Conservation (phyloP, 495 filamentous ascomycete genomes). For the Penicillium canariense region DNA sequence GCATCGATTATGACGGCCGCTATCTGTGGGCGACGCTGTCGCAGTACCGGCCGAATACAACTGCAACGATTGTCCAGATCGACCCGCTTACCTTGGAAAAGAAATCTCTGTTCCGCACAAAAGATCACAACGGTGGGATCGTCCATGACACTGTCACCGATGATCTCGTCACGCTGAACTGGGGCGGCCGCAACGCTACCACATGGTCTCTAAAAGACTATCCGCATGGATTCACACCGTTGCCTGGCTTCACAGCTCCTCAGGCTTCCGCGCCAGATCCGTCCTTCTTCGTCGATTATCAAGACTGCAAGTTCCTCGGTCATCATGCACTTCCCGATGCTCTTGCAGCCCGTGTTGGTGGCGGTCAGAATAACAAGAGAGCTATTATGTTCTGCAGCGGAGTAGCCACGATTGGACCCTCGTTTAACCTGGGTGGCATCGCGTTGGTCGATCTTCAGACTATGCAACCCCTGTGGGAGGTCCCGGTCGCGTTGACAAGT, state of each 20-base stretch:
- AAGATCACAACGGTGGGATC: conserved; percentile 36
- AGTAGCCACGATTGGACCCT: conserved; percentile 20
- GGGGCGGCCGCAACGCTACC: conserved; percentile 31
- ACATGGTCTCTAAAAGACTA: conserved; percentile 26
- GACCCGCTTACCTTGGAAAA: conserved; percentile 28
- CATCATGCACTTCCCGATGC: conserved; percentile 16
- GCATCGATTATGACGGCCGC: conserved; percentile 41
- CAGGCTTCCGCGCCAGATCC: conserved; percentile 18
- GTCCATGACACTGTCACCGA: conserved; percentile 30
- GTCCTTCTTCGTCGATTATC: conserved; percentile 35
- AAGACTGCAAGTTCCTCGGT: conserved; percentile 42
- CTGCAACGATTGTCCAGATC: conserved; percentile 32
- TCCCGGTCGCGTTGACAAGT: conserved; percentile 34
- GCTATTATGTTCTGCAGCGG: conserved; percentile 39
- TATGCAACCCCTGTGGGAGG: conserved; percentile 32
- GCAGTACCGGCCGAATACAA: conserved; percentile 39
- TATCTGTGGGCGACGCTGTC: conserved; percentile 35
- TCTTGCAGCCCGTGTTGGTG: conserved; percentile 1
- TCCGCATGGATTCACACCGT: conserved; percentile 4
- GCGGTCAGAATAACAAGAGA: background rate
- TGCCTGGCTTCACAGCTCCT: conserved; percentile 27
- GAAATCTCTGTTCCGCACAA: conserved; percentile 21
- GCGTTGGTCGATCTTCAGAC: conserved; percentile 35
- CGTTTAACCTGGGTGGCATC: conserved; percentile 31
- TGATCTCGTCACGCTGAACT: conserved; percentile 35